Evolutionary conservation across 108 stramenopile genomes (phyloP).

Genomic region (Skeletonema tropicum): DNA sequence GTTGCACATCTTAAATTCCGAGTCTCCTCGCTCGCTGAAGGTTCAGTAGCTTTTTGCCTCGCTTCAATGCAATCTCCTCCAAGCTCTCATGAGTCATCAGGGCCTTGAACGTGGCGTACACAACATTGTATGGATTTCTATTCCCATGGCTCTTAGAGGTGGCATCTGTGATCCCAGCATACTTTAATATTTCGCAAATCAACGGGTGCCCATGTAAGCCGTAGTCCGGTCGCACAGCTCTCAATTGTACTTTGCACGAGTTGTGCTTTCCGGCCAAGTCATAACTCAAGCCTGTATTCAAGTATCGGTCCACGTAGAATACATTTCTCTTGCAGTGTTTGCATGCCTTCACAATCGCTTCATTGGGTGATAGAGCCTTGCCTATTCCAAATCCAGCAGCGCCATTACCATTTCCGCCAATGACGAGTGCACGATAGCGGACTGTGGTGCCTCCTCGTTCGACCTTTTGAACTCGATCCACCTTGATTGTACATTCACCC

Average conservation of each 20-base stretch:
- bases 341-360: slow-evolving; percentile 79
- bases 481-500: slow-evolving; percentile 81
- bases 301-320: slow-evolving; percentile 91
- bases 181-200: slow-evolving; percentile 74
- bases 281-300: slow-evolving; percentile 65
- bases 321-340: slow-evolving; percentile 84
- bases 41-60: slow-evolving; percentile 84
- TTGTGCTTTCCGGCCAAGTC: slow-evolving; percentile 91
- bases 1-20: slow-evolving; percentile 48
- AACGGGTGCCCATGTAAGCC: slow-evolving; percentile 80
- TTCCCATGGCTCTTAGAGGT: slow-evolving; percentile 85
- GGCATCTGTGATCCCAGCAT: slow-evolving; percentile 85
- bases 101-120: slow-evolving; percentile 92
- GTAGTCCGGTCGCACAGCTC: slow-evolving; percentile 65
- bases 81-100: slow-evolving; percentile 86
- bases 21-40: slow-evolving; percentile 79
- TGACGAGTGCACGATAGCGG: slow-evolving; percentile 89
- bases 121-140: slow-evolving; percentile 85
- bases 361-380: slow-evolving; percentile 86
- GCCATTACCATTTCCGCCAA: slow-evolving; percentile 94
- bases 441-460: slow-evolving; percentile 92
- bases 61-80: slow-evolving; percentile 89
- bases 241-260: slow-evolving; percentile 81
- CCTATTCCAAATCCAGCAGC: slow-evolving; percentile 96
- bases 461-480: slow-evolving; percentile 89